phyloP scores from a whole-genome alignment of 1,284 basidiomycete genomes.

The Phellopilus nigrolimitatus region DNA sequence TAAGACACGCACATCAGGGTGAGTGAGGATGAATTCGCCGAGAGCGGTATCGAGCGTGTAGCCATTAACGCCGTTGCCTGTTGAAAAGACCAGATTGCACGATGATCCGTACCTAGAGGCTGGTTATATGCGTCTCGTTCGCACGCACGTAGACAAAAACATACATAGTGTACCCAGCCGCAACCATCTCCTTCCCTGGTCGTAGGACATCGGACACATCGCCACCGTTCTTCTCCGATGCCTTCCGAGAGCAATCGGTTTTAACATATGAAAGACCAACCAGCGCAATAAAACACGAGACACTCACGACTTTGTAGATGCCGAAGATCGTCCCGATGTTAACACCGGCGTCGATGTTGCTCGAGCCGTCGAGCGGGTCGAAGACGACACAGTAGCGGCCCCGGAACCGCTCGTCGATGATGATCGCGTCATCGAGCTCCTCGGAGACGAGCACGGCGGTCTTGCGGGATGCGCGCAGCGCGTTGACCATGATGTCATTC shows the following conservation, averaged over 20 bases:
- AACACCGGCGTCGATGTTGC: slow-evolving; percentile 99
- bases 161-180: slow-evolving; percentile 94
- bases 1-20: slow-evolving; percentile 71
- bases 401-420: slow-evolving; percentile 75
- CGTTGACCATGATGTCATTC: slow-evolving; percentile 99
- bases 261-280: no score
- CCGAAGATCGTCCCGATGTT: slow-evolving; percentile 99
- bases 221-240: slow-evolving; percentile 41
- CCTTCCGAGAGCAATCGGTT: neutral
- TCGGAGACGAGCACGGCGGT: slow-evolving; percentile 96
- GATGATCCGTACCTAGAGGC: slow-evolving; percentile 90
- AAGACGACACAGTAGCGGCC: slow-evolving; percentile 97
- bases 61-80: slow-evolving; percentile 95
- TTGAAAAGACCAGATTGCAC: slow-evolving; percentile 94
- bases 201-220: slow-evolving; percentile 84
- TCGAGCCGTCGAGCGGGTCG: slow-evolving; percentile 96
- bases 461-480: slow-evolving; percentile 90
- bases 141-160: slow-evolving; percentile 26
- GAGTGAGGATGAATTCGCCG: slow-evolving; percentile 98
- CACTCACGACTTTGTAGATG: slow-evolving; percentile 83
- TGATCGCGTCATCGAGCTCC: slow-evolving; percentile 88
- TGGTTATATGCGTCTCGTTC: neutral
- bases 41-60: slow-evolving; percentile 96
- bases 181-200: slow-evolving; percentile 96
- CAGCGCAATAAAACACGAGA: no score